Conservation (phyloP, 2,329 filamentous ascomycete species). For the Chrysoporthe deuterocubensis region DNA sequence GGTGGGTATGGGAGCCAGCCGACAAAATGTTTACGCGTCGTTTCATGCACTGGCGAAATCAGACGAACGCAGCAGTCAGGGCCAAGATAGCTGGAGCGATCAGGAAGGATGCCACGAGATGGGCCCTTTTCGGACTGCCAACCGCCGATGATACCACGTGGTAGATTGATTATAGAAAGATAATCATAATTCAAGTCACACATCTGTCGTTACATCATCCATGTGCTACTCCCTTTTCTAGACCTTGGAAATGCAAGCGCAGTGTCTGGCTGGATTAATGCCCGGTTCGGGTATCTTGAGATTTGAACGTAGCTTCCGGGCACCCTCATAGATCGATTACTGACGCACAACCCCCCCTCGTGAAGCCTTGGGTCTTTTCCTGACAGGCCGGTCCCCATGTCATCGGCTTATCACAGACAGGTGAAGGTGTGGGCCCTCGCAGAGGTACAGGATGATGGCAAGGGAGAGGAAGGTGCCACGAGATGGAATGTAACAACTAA, state of each 20-base stretch:
- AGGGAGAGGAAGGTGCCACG: slow-evolving; percentile 24
- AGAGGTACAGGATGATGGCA: not conserved
- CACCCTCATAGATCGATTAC: slow-evolving; percentile 7
- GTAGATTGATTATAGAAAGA: not conserved
- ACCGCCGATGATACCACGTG: slow-evolving; percentile 16
- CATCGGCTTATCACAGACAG: slow-evolving; percentile 5
- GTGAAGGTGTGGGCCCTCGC: not conserved
- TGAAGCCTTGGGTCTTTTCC: not conserved
- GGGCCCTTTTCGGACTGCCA: not conserved
- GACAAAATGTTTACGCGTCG: not conserved
- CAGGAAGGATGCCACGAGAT: slow-evolving; percentile 14
- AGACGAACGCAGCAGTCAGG: not conserved
- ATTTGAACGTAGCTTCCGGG: slow-evolving; percentile 10
- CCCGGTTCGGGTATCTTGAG: not conserved
- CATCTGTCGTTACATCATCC: not conserved
- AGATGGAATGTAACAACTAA: slow-evolving; percentile 25
- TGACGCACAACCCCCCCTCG: not conserved
- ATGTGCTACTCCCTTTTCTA: not conserved
- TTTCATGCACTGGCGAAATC: not conserved
- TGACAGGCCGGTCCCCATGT: slow-evolving; percentile 1
- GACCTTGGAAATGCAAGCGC: not conserved
- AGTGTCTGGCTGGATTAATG: not conserved
- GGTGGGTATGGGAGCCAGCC: not conserved
- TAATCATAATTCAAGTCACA: slow-evolving; percentile 10
- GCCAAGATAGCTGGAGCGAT: not conserved